phyloP scores from a whole-genome alignment of 371 early-diverging fungal genomes.

The Actinomucor elegans region DNA sequence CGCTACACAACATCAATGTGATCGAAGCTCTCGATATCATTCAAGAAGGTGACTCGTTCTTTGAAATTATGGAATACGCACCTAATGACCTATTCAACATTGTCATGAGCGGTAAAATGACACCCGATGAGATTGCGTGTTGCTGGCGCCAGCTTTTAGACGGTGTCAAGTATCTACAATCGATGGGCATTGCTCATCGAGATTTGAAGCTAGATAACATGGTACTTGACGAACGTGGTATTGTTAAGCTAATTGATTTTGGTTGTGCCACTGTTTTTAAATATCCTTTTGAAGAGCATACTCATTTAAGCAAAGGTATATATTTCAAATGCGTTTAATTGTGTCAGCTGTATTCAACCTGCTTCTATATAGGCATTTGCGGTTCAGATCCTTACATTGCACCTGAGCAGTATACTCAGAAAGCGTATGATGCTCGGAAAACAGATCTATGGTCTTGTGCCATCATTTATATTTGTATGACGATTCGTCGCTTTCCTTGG shows the following conservation, averaged over 20 bases:
- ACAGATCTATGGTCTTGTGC: slow-evolving; percentile 76
- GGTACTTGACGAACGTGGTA: slow-evolving; percentile 62
- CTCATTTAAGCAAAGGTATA: slow-evolving; percentile 22
- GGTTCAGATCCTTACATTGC: slow-evolving; percentile 66
- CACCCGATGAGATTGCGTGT: slow-evolving; percentile 57
- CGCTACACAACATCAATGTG: slow-evolving; percentile 78
- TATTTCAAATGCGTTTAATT: neutral
- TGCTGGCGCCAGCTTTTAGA: slow-evolving; percentile 71
- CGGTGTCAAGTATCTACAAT: slow-evolving; percentile 72
- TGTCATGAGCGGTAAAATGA: slow-evolving; percentile 65
- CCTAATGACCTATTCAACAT: slow-evolving; percentile 72
- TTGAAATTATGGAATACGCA: slow-evolving; percentile 81
- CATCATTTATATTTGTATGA: slow-evolving; percentile 72
- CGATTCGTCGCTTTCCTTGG: slow-evolving; percentile 71
- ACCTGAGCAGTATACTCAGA: slow-evolving; percentile 52
- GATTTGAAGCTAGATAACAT: slow-evolving; percentile 88
- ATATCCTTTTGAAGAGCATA: slow-evolving; percentile 56
- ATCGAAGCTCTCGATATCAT: slow-evolving; percentile 83
- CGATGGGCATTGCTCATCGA: slow-evolving; percentile 79
- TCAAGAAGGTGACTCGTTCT: slow-evolving; percentile 57
- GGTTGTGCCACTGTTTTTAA: slow-evolving; percentile 82
- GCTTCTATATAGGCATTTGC: slow-evolving; percentile 36
- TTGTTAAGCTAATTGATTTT: slow-evolving; percentile 90
- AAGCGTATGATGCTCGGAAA: slow-evolving; percentile 56
- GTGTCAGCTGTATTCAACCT: neutral